Evolutionary conservation across 306 rosid species (phyloP), one percentile per base, ranked within the genome.

Genomic region (Spatholobus suberectus): DNA sequence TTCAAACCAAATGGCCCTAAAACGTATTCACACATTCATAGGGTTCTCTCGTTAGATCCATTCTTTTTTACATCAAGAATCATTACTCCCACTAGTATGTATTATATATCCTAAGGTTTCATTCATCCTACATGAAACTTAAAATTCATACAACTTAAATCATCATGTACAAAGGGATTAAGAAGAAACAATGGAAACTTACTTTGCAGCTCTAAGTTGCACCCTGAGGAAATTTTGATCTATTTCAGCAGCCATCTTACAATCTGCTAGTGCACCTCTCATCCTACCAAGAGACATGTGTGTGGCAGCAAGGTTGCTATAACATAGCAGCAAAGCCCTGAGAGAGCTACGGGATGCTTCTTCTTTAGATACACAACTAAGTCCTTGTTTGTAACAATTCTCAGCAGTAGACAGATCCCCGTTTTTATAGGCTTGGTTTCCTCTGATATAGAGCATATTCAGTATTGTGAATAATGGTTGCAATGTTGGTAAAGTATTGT

Each of bases 291-390:
- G 95, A 86, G 97, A 82, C 92, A 96, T 94, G 54, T 90, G 92
- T 47, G 98, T 91, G 75, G 99, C 99, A 88, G 97, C 98, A 72
- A 97, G 95, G 88, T 96, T 96, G 89, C 99, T 96, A 81, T 96
- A 96, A 82, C 99, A 94, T 13, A 96, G 92, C 92, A 96, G 89
- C 90, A 94, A 85, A 43, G 92, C 94, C 89, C 96, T 91, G 59
- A 94, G 94, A 87, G 95, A 88, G 89, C 91, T 91, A 76, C 87
- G 90, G 43, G 95, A 91, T 47, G 95, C 85, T 85, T 86, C 93
- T 58, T 83, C 88, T 75, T 78, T 82, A 38, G 94, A 85, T 65
- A 94, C 70, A 84, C 94, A 85, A 67, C 80, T 81, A 65, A 96
- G 87, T 81, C 99, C 98, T 87, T 86, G 81, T 47, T 93, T 92